These are phyloP conservation scores for Lojkania enalia DNA, from an alignment of 2,329 filamentous ascomycete genomes.

Conservation along the genomic window DNA sequence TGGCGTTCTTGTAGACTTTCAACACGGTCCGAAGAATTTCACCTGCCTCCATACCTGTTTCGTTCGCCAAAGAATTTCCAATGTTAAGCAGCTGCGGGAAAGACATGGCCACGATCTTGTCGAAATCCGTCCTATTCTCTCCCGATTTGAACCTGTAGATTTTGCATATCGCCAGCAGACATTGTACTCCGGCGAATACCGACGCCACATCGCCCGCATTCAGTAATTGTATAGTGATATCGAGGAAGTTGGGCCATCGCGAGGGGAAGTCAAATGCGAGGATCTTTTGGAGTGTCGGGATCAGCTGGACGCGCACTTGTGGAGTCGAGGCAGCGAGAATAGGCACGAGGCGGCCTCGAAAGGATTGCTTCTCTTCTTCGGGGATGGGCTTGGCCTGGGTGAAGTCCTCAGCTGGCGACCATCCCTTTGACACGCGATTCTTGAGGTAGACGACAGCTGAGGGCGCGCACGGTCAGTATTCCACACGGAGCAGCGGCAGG, in stretches of 20 bases:
- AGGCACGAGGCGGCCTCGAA: constrained; percentile 86
- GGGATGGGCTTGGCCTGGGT: constrained; percentile 74
- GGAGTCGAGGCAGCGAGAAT: constrained; percentile 80
- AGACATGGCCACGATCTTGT: constrained; percentile 87
- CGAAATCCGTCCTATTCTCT: constrained; percentile 81
- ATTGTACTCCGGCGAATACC: constrained; percentile 92
- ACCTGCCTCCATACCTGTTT: constrained; percentile 89
- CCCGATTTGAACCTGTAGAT: constrained; percentile 93
- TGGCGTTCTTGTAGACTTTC: constrained; percentile 97
- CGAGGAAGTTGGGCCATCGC: constrained; percentile 92
- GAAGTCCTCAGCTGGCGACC: constrained; percentile 77
- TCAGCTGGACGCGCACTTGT: constrained; percentile 86
- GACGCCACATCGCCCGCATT: constrained; percentile 83
- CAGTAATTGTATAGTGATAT: constrained; percentile 86
- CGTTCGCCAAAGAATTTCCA: constrained; percentile 84
- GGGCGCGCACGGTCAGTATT: constrained; percentile 28
- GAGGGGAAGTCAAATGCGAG: constrained; percentile 93
- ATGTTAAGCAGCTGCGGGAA: constrained; percentile 88
- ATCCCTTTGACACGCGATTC: constrained; percentile 92
- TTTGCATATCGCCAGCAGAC: constrained; percentile 89
- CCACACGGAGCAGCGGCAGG: not conserved
- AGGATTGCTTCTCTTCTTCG: constrained; percentile 85
- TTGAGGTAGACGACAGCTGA: constrained; percentile 96
- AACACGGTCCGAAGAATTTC: constrained; percentile 95
- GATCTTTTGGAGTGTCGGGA: constrained; percentile 93